Evolutionary conservation across 2,329 filamentous ascomycete species (phyloP).

Genomic region (Diaporthe capsici): DNA sequence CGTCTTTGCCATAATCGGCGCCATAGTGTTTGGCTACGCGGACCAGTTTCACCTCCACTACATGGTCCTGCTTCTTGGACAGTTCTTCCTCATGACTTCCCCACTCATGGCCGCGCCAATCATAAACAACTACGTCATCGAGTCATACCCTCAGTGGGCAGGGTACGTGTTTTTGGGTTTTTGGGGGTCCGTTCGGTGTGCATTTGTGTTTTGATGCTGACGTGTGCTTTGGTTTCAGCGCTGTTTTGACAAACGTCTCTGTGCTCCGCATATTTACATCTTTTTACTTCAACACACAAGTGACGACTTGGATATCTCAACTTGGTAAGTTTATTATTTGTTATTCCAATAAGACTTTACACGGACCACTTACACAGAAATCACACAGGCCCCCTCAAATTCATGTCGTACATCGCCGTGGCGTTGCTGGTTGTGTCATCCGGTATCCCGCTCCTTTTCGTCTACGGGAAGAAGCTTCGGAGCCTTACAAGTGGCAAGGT

Average conservation of each 20-base stretch:
- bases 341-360: rapidly evolving
- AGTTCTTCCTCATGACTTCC: constrained; percentile 10
- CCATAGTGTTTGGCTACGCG: constrained; percentile 4
- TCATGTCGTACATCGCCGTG: constrained; percentile 26
- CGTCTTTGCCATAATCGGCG: background rate
- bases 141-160: background rate
- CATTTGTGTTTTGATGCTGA: background rate
- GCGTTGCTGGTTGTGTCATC: constrained; percentile 46
- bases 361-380: background rate
- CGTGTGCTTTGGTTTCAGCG: background rate
- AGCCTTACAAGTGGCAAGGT: constrained; percentile 49
- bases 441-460: constrained; percentile 49
- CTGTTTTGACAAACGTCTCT: constrained; percentile 51
- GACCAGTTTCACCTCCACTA: constrained; percentile 22
- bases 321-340: background rate
- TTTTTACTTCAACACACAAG: constrained; percentile 48
- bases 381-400: background rate
- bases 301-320: constrained; percentile 46
- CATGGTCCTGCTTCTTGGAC: background rate
- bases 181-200: background rate
- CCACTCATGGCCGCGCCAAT: constrained; percentile 4
- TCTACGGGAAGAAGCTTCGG: constrained; percentile 46
- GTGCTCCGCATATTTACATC: constrained; percentile 49
- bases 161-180: constrained; percentile 15
- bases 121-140: constrained; percentile 6